Percentiles rank a stretch among this genome's conserved stretches.
phyloP scores from a whole-genome alignment of 345 rosid species.

The Arabidopsis suecica region DNA sequence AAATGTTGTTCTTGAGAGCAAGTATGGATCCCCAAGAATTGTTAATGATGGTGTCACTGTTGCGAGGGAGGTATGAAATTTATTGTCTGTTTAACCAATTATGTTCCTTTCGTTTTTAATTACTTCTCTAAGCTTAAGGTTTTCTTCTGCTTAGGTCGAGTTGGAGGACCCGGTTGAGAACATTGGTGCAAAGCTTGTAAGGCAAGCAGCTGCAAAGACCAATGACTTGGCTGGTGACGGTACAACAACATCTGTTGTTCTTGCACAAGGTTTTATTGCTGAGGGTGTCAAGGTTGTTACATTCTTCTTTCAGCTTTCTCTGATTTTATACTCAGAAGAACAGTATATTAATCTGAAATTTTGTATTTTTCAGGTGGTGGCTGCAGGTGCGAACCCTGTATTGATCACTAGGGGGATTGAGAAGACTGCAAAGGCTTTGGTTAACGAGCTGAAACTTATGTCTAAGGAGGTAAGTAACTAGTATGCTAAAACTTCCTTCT shows the following conservation, averaged over 20 bases:
- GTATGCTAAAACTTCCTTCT: not conserved
- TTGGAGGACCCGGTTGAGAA: conserved; percentile 99
- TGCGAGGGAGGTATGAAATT: conserved; percentile 76
- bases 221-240: conserved; percentile 99
- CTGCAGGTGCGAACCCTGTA: conserved; percentile 98
- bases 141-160: conserved; percentile 66
- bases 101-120: not conserved
- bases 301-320: conserved; percentile 9
- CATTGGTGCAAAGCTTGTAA: conserved; percentile 94
- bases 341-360: not conserved
- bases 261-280: conserved; percentile 96
- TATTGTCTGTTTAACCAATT: not conserved
- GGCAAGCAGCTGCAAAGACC: conserved; percentile 98
- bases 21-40: conserved; percentile 97
- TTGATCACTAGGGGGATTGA: conserved; percentile 95
- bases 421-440: conserved; percentile 89
- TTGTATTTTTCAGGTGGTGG: conserved; percentile 70
- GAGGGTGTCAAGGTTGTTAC: conserved; percentile 90
- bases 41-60: conserved; percentile 99
- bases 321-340: not conserved
- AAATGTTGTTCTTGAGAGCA: conserved; percentile 98
- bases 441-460: conserved; percentile 72
- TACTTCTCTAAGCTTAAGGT: not conserved
- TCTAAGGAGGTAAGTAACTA: conserved; percentile 77
- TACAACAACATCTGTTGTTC: conserved; percentile 98